Evolutionary conservation across 805 yeast species (phyloP), one percentile per base, ranked within the genome.

Genomic region (Schwanniomyces pseudopolymorphus): DNA sequence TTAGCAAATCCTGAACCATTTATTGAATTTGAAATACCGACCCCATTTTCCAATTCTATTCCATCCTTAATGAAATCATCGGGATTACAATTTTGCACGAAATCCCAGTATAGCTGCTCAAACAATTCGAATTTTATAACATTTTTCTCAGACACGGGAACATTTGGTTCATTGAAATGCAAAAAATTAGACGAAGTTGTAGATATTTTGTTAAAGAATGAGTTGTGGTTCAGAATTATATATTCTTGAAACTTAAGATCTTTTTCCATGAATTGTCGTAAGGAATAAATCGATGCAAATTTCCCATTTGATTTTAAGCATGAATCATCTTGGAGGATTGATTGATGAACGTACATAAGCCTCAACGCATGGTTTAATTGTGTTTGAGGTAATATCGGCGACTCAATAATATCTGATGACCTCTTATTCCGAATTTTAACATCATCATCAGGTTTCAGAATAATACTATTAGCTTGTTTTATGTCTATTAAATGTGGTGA

Each of bases 231-330:
- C 36, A 53, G 57, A 2, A 66, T 48, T 3, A 66, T 48, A 36
- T 53, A 59, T 47, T 67, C 66, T 59, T 67, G 67, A 63, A 76
- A 69, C 56, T 67, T 67, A 47, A 69, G 58, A 46, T 83, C 81
- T 49, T 79, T 80, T 42, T 81, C 85, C 61, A 76, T 75, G 56
- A 79, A 83, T 54, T 83, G 85, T 28, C 77, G 69, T 48, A 85
- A 62, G 25, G 77, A 78, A 63, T 80, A 81, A 5, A 77, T 54
- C 0, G 85, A 75, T 0, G 85, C 75, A 39, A 67, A 64, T 46
- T 72, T 75, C 5, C 53, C 53, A 14, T 53, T 50, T 11, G 54
- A 44, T 31, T 47, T 53, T 14, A 50, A 39, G 20, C 58, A 42
- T 20, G 58, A 53, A 3, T 56, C 56, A 45, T 58, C 62, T 43